phyloP scores from a whole-genome alignment of 768 basidiomycete genomes.

The Crepidotus variabilis region DNA sequence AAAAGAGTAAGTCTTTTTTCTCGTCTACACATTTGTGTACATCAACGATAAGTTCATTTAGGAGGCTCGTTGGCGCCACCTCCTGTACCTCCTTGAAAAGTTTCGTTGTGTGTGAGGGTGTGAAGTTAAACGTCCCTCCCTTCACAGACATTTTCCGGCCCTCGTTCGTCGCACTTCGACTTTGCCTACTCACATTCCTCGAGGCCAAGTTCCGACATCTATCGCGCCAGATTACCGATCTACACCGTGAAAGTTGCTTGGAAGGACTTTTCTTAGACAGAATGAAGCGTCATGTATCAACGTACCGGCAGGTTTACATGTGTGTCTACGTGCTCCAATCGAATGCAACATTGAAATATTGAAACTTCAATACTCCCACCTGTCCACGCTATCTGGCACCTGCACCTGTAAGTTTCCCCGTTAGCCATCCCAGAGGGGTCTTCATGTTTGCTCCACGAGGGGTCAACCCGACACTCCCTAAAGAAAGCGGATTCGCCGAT shows the following conservation, averaged over 20 bases:
- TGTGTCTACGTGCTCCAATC: background rate
- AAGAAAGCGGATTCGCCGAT: conserved; percentile 78
- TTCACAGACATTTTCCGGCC: background rate
- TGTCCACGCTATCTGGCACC: conserved; percentile 38
- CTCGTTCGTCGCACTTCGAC: background rate
- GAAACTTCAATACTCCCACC: background rate
- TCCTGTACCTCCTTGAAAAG: conserved; percentile 23
- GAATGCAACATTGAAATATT: conserved; percentile 4
- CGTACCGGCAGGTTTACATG: background rate
- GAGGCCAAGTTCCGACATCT: background rate
- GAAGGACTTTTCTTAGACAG: background rate
- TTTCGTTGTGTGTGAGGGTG: background rate
- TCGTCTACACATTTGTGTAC: background rate
- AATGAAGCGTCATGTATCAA: background rate
- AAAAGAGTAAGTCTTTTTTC: conserved; percentile 56
- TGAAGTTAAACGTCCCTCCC: background rate
- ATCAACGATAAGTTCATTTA: conserved; percentile 13
- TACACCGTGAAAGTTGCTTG: background rate
- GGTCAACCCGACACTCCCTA: conserved; percentile 64
- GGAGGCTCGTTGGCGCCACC: conserved; percentile 35
- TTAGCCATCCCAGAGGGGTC: conserved; percentile 77
- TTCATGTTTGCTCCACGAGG: conserved; percentile 58
- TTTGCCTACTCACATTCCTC: background rate
- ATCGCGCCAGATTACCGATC: background rate
- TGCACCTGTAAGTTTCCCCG: conserved; percentile 67